These are phyloP conservation scores for Mycocentrospora acerina DNA, from an alignment of 2,329 filamentous ascomycete species.

Conservation along the genomic window DNA sequence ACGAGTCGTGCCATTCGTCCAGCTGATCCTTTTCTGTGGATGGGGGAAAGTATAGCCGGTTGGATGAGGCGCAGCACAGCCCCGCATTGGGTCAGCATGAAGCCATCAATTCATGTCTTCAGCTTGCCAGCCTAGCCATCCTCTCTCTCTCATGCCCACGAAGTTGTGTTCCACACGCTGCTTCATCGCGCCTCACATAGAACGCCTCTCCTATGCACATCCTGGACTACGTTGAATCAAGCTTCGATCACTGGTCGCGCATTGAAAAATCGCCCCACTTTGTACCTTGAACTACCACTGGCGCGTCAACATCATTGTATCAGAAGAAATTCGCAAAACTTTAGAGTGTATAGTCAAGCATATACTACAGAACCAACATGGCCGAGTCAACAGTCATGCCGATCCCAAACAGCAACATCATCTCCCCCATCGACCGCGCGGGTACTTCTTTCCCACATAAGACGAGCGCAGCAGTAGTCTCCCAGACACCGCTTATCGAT, in stretches of 20 bases:
- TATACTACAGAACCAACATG: constrained; percentile 5
- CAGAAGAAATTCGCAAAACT: no score
- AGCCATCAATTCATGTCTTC: neutral
- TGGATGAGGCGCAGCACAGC: constrained; percentile 16
- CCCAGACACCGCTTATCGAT: constrained; percentile 39
- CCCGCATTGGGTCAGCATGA: constrained; percentile 3
- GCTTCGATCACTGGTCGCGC: no score
- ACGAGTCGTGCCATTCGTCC: no score
- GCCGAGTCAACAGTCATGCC: constrained; percentile 14
- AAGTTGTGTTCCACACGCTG: no score
- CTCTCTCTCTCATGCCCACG: no score
- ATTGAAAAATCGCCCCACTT: no score
- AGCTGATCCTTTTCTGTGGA: constrained; percentile 5
- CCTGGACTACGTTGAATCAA: neutral
- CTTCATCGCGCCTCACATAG: neutral
- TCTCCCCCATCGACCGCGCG: constrained; percentile 23
- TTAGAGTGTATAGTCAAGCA: no score
- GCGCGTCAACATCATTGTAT: no score
- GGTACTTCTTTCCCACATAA: constrained; percentile 31
- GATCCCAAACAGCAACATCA: constrained; percentile 16
- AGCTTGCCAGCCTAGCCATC: neutral
- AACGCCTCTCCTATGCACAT: neutral
- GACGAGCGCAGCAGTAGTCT: constrained; percentile 21
- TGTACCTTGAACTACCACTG: no score
- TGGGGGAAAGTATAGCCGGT: constrained; percentile 7